Evolutionary conservation across 2,329 filamentous ascomycete genomes (phyloP).

Genomic region (Verticillium nonalfalfae): DNA sequence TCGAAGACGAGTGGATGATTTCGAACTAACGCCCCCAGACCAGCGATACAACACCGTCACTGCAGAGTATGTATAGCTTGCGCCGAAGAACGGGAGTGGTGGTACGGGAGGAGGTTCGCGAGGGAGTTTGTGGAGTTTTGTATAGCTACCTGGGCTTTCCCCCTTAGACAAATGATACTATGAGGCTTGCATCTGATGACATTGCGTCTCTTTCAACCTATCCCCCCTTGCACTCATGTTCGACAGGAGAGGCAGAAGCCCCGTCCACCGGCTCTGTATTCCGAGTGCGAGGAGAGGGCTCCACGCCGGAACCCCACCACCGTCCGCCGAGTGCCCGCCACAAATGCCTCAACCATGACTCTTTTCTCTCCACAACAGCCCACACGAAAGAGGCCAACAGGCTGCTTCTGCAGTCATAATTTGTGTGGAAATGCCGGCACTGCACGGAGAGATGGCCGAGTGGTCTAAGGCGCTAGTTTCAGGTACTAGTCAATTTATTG

Average conservation of each 20-base stretch:
- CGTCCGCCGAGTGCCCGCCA: neutral
- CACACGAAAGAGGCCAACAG: neutral
- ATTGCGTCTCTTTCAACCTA: no score
- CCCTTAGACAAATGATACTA: neutral
- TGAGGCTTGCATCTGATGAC: neutral
- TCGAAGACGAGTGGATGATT: neutral
- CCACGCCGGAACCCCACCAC: neutral
- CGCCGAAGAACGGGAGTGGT: neutral
- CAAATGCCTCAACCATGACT: neutral
- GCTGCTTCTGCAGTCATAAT: neutral
- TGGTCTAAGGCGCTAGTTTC: neutral
- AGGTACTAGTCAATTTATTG: neutral
- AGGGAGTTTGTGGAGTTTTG: neutral
- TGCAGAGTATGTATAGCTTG: conserved; percentile 30
- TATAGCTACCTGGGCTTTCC: neutral
- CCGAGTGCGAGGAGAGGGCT: neutral
- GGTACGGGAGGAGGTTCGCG: neutral
- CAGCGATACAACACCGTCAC: conserved; percentile 33
- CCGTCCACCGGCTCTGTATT: neutral
- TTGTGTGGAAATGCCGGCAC: no score
- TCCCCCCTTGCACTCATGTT: no score
- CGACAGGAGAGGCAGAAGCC: neutral
- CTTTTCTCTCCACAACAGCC: neutral
- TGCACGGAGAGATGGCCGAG: neutral
- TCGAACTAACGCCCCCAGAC: conserved; percentile 19